These are phyloP conservation scores for Termitomyces bulborhizus DNA, from an alignment of 768 basidiomycete genomes.

Conservation along the genomic window DNA sequence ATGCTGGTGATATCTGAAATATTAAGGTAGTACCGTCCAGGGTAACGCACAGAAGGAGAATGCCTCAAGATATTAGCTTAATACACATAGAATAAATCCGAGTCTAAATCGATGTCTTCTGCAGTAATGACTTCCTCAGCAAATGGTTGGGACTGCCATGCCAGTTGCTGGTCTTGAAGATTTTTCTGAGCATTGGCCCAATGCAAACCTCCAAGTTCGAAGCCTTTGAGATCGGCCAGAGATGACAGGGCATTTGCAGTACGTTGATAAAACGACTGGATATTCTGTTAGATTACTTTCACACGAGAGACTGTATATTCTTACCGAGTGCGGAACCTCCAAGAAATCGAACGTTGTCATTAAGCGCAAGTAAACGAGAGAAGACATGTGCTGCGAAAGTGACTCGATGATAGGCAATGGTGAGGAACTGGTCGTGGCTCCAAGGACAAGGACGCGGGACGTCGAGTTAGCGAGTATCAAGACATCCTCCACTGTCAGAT, in stretches of 20 bases:
- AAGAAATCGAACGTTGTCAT: constrained; percentile 50
- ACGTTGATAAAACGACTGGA: constrained; percentile 57
- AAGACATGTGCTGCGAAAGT: constrained; percentile 51
- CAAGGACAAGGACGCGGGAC: constrained; percentile 47
- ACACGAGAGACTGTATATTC: constrained; percentile 18
- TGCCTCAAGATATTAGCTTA: constrained; percentile 11
- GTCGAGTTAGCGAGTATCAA: constrained; percentile 43
- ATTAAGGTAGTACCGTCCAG: background rate
- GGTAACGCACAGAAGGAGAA: background rate
- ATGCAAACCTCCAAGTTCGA: constrained; percentile 72
- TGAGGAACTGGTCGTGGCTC: constrained; percentile 50
- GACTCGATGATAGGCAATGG: constrained; percentile 52
- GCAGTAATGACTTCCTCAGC: constrained; percentile 20
- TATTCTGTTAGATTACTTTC: constrained; percentile 10
- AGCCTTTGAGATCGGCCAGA: constrained; percentile 55
- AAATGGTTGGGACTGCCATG: constrained; percentile 51
- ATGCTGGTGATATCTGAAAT: background rate
- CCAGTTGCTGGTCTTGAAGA: constrained; percentile 34
- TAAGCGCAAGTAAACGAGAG: constrained; percentile 61
- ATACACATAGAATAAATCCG: constrained; percentile 27
- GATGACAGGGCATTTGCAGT: constrained; percentile 52
- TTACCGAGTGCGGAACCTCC: constrained; percentile 46
- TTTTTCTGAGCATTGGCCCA: constrained; percentile 55
- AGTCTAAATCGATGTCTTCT: constrained; percentile 27
- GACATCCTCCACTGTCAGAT: constrained; percentile 52